Evolutionary conservation across 768 basidiomycete genomes (phyloP).

Genomic region (Dentipellis fragilis): DNA sequence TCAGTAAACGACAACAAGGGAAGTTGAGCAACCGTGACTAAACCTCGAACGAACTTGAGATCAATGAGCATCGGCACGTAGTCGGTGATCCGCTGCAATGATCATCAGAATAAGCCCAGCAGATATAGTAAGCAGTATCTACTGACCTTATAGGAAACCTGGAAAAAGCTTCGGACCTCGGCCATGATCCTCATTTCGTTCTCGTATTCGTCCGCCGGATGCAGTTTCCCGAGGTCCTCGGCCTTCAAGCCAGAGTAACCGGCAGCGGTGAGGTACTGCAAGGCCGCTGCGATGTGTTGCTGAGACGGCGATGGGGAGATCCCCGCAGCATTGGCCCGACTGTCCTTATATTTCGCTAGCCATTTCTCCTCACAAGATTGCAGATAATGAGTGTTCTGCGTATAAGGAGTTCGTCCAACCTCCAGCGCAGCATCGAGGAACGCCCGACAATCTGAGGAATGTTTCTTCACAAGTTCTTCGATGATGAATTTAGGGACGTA

Average conservation of each 20-base stretch:
- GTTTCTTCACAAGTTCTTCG: neutral
- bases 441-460: neutral
- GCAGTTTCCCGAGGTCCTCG: constrained; percentile 25
- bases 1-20: neutral
- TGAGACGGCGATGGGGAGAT: no score
- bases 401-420: neutral
- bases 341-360: neutral
- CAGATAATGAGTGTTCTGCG: neutral
- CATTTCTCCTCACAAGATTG: neutral
- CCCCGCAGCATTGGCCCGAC: neutral
- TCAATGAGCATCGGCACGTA: constrained; percentile 27
- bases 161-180: constrained; percentile 35
- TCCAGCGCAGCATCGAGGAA: neutral
- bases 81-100: constrained; percentile 33
- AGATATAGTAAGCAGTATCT: neutral
- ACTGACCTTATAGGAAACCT: constrained; percentile 35
- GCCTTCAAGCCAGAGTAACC: constrained; percentile 9
- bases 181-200: constrained; percentile 33
- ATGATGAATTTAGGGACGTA: neutral
- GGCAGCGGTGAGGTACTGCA: neutral
- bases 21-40: constrained; percentile 5
- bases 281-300: neutral
- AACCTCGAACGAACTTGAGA: constrained; percentile 4
- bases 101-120: neutral
- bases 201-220: constrained; percentile 27